Percentiles rank a stretch among this genome's conserved stretches.
Evolutionary conservation across 257 asterid genomes (phyloP).

Genomic region (Agastache rugosa): DNA sequence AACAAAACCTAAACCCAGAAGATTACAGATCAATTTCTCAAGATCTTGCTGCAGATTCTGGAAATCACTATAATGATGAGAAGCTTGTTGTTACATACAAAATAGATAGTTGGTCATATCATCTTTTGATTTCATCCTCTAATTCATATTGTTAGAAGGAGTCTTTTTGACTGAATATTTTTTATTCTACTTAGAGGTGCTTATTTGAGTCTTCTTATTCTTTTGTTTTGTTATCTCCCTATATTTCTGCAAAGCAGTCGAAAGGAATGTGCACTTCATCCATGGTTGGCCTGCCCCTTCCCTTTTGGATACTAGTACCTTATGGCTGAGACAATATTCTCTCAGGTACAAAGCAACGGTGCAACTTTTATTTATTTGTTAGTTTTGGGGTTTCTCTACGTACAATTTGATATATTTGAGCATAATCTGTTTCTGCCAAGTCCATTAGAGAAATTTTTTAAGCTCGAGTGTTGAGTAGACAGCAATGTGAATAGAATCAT

Average conservation of each 20-base stretch:
- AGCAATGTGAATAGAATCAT: conserved; percentile 7
- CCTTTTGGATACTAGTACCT: conserved; percentile 96
- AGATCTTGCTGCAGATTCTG: too few species aligned
- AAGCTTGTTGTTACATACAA: too few species aligned
- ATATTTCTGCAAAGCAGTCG: conserved; percentile 98
- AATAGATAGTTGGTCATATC: conserved; percentile 24
- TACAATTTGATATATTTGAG: conserved; percentile 14
- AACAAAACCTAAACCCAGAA: too few species aligned
- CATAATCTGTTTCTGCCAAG: too few species aligned
- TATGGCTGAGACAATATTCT: conserved; percentile 98
- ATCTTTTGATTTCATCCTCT: conserved; percentile 11
- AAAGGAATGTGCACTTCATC: conserved; percentile 96
- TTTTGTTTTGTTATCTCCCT: conserved; percentile 31
- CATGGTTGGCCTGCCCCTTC: conserved; percentile 98
- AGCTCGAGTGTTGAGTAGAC: conserved; percentile 21
- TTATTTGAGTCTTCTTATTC: conserved; percentile 43
- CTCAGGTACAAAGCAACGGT: conserved; percentile 68
- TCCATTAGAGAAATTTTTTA: conserved; percentile 3
- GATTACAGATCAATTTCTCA: too few species aligned
- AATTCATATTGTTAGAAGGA: conserved; percentile 19
- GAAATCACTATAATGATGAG: too few species aligned
- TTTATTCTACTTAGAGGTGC: conserved; percentile 16
- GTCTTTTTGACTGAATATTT: conserved; percentile 26
- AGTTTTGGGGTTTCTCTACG: not conserved
- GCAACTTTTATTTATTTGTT: not conserved